Base-by-base conservation (phyloP, 345 rosid genomes). In the Kandelia obovata region DNA sequence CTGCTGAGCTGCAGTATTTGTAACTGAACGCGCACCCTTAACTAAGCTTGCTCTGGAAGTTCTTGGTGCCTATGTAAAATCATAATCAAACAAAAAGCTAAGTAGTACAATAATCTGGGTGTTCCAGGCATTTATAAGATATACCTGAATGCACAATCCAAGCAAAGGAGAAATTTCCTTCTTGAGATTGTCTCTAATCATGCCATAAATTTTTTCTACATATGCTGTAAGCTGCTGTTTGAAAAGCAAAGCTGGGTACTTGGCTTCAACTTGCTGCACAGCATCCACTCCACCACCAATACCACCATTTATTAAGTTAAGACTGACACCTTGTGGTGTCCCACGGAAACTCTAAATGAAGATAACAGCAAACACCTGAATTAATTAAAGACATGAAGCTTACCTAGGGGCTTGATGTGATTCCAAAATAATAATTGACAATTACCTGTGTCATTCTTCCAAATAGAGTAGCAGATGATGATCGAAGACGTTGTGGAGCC, bases 201-300 rank as follows among this genome's bases (percentile, higher is more conserved):
- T 93, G 61, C 98, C 98, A 35, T 93, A 93, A 70, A 93, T 91
- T 84, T 93, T 93, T 75, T 93, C 98, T 20, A 93, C 96, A 73
- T 89, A 93, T 35, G 98, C 98, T 15, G 97, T 93, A 69, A 93
- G 92, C 71, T 90, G 98, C 83, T 91, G 98, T 72, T 93, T 93
- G 77, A 93, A 93, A 75, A 93, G 92, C 84, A 93, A 71, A 66
- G 98, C 98, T 3, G 98, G 98, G 78, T 93, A 90, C 77, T 90
- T 93, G 35, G 98, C 98, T 79, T 90, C 98, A 69, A 93, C 97
- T 87, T 93, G 96, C 68, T 87, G 77, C 78, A 90, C 79, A 31
- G 80, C 65, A 73, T 88, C 92, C 43, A 70, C 84, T 78, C 94
- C 96, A 30, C 87, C 82, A 35, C 72, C 83, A 57, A 75, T 74